Evolutionary conservation across 495 filamentous ascomycete genomes (phyloP), one percentile per base, ranked within the genome.

Genomic region (Patellaria atrata): DNA sequence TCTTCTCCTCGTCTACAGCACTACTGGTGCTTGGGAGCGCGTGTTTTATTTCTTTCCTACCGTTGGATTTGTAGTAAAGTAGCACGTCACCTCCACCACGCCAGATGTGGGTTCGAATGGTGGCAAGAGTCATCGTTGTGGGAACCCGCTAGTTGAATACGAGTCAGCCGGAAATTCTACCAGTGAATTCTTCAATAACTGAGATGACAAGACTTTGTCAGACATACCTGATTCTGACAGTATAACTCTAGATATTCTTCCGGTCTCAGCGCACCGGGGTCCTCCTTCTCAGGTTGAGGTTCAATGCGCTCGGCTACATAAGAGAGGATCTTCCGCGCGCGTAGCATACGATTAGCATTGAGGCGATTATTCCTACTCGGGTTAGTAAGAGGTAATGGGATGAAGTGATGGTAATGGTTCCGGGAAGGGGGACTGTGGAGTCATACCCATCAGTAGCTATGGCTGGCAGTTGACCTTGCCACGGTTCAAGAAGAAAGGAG

Each of bases 271-370:
- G 64, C 62, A 19, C 74, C 62, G 7, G 66, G 63, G 33, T 73
- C 71, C 1, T 61, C 60, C 21, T 70, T 59, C 28, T 67, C 56
- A 4, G 63, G 59, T 12, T 50, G 53, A 1, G 75, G 68, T 51
- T 94, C 86, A 34, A 97, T 86, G 31, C 83, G 68, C 54, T 97
- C 89, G 1, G 84, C 79, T 5, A 96, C 75, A 47, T 97, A 97
- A 1, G 72, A 75, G 22, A 92, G 57, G n/a, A 97, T 82, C 63
- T 96, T 97, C 61, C 82, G 87, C 3, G 86, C 80, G 27, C 89
- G 71, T 19, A 97, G 67, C 91, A 97, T 96, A 19, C 89, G 68
- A 50, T 96, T 97, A 19, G 89, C 89, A 53, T 96, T 97, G 38
- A 97, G 67, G 19, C 89, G 73, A 31, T 82, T 79, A 44, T 83